phyloP scores from a whole-genome alignment of 73 alveolate species.

The Paramecium tetraurelia region DNA sequence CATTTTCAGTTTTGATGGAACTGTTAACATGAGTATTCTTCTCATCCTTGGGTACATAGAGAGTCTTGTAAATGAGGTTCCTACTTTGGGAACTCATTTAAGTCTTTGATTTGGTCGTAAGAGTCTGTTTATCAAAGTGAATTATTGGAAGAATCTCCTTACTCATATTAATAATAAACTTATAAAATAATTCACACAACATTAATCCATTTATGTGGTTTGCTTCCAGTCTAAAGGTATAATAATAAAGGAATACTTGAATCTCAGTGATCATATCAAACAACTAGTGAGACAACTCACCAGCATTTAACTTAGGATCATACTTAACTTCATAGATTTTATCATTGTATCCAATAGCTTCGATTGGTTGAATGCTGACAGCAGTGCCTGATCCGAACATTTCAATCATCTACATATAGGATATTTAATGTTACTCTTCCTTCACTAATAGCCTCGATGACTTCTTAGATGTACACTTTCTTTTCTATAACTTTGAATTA shows the following conservation, averaged over 20 bases:
- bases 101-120: neutral
- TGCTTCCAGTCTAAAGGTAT: neutral
- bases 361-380: conserved; percentile 76
- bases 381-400: conserved; percentile 91
- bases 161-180: neutral
- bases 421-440: conserved; percentile 63
- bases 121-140: neutral
- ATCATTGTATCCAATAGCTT: conserved; percentile 64
- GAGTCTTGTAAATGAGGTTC: neutral
- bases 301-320: neutral
- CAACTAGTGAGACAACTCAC: neutral
- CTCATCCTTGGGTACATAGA: neutral
- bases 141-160: neutral
- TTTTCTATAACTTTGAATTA: conserved; percentile 73
- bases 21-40: neutral
- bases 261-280: neutral
- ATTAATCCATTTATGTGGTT: conserved; percentile 43
- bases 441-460: conserved; percentile 68
- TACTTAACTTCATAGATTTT: conserved; percentile 25
- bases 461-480: conserved; percentile 69
- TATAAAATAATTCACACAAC: conserved; percentile 2
- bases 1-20: neutral
- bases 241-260: neutral
- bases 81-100: neutral
- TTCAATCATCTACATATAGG: conserved; percentile 60